A percentile compares a stretch with the other conserved stretches of the same genome.
Conservation (phyloP, 768 basidiomycete species). For the Podaxis carcinomalis region DNA sequence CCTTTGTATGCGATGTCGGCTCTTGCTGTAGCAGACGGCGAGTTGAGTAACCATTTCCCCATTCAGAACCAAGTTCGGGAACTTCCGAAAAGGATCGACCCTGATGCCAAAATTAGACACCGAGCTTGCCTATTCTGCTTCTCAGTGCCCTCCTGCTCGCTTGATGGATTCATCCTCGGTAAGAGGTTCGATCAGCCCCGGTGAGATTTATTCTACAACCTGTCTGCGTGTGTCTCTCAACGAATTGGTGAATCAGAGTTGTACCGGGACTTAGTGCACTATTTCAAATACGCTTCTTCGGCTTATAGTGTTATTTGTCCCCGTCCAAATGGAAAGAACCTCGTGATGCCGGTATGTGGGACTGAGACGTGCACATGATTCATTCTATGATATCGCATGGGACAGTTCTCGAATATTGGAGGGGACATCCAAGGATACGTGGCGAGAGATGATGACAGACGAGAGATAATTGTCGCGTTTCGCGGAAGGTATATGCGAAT, state of each 20-base stretch:
- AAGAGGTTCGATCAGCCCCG: background rate
- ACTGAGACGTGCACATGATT: background rate
- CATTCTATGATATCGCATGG: background rate
- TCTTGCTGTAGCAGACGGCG: too few species aligned
- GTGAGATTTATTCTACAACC: background rate
- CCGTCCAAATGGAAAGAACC: conserved; percentile 43
- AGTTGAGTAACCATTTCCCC: background rate
- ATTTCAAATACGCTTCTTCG: conserved; percentile 55
- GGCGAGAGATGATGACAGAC: conserved; percentile 39
- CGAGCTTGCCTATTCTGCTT: background rate
- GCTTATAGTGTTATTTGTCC: conserved; percentile 42
- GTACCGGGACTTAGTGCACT: conserved; percentile 42
- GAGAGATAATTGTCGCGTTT: conserved; percentile 45
- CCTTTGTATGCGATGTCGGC: too few species aligned
- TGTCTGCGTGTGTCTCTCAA: background rate
- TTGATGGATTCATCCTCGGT: background rate
- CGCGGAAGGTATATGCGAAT: conserved; percentile 40
- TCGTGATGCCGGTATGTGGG: conserved; percentile 31
- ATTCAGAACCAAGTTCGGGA: background rate
- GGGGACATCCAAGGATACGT: conserved; percentile 48
- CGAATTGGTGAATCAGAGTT: conserved; percentile 23
- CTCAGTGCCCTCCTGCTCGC: background rate
- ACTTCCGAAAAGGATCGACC: background rate
- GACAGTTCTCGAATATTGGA: conserved; percentile 36
- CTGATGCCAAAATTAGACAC: background rate